Percentiles rank a stretch among this genome's conserved stretches.
Conservation (phyloP, 345 rosid species). For the Syzygium aqueum region DNA sequence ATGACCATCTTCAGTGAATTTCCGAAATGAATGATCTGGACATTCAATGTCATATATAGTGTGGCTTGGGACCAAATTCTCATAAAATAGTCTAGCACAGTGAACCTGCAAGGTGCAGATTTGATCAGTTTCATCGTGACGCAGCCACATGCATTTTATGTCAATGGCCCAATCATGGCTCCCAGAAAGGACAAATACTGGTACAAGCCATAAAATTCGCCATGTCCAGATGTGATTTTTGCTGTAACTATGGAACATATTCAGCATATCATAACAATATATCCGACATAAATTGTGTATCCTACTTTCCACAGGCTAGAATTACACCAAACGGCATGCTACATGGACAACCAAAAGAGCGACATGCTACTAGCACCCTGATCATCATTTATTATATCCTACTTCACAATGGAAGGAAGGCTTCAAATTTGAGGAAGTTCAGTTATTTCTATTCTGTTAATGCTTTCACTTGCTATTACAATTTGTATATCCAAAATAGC, state of each 20-base stretch:
- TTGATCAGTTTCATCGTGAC: background rate
- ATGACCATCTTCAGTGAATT: constrained; percentile 92
- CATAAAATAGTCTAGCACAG: constrained; percentile 73
- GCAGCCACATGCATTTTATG: background rate
- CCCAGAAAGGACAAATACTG: background rate
- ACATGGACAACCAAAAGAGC: background rate
- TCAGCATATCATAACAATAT: background rate
- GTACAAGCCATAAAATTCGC: background rate
- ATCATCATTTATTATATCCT: background rate
- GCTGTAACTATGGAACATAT: background rate
- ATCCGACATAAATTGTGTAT: background rate
- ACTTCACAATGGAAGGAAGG: background rate
- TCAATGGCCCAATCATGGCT: background rate
- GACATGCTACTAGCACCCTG: background rate
- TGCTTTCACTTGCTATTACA: background rate
- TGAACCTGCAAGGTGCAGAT: constrained; percentile 50
- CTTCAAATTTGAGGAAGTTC: background rate
- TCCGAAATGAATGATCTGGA: constrained; percentile 87
- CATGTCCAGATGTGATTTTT: background rate
- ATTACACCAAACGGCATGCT: background rate
- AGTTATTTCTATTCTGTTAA: background rate
- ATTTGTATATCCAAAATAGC: background rate
- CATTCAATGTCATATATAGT: constrained; percentile 80
- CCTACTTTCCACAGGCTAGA: background rate
- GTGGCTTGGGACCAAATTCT: constrained; percentile 78